Evolutionary conservation across 139 green algal genomes (phyloP).

Genomic region (Limnomonas spitsbergensis): DNA sequence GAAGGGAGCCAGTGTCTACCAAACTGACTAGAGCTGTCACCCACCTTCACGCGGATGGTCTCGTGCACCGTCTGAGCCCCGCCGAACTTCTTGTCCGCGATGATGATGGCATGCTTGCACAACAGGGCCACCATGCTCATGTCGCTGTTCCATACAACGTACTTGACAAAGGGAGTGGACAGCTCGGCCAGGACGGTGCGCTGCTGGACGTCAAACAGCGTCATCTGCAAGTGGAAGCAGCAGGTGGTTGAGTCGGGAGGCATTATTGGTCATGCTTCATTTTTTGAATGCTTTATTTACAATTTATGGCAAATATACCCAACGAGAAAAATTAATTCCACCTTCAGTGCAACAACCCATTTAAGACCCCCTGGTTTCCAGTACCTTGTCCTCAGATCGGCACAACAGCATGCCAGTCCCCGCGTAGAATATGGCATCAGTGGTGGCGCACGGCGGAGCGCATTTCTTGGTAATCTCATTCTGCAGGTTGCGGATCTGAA

Average conservation of each 20-base stretch:
- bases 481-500: conserved; percentile 94
- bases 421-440: conserved; percentile 94
- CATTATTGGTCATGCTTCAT: too few relatives aligned
- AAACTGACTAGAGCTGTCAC: too few relatives aligned
- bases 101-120: conserved; percentile 95
- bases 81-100: conserved; percentile 89
- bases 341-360: too few relatives aligned
- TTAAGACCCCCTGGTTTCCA: too few relatives aligned
- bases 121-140: conserved; percentile 93
- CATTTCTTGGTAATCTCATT: conserved; percentile 99
- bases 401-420: conserved; percentile 93
- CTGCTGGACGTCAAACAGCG: conserved; percentile 97
- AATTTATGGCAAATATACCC: too few relatives aligned
- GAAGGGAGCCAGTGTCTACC: too few relatives aligned
- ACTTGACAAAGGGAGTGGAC: conserved; percentile 90
- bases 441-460: conserved; percentile 68
- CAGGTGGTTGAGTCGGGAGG: too few relatives aligned
- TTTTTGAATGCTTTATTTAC: too few relatives aligned
- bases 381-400: conserved; percentile 92
- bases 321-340: too few relatives aligned
- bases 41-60: conserved; percentile 80
- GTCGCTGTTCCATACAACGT: conserved; percentile 94
- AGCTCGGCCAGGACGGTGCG: conserved; percentile 82
- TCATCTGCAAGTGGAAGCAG: conserved; percentile 52
- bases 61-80: conserved; percentile 92